phyloP scores from a whole-genome alignment of 805 yeast species.

The Wickerhamiella qilinensis region DNA sequence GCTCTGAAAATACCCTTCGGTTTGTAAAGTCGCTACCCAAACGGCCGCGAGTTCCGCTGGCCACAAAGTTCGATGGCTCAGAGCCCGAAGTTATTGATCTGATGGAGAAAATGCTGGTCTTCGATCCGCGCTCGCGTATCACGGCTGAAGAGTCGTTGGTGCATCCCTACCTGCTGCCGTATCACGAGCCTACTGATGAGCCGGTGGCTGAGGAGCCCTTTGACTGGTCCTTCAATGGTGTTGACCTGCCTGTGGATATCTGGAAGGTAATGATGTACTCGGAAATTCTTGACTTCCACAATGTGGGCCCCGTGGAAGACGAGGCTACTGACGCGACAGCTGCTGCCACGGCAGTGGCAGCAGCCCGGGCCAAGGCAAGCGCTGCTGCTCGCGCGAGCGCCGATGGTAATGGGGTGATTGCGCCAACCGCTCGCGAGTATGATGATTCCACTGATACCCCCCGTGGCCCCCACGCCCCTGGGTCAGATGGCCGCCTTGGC shows the following conservation, averaged over 20 bases:
- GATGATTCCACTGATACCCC: neutral
- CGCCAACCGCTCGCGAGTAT: too few species aligned
- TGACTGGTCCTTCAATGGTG: slow-evolving; percentile 97
- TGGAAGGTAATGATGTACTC: slow-evolving; percentile 99
- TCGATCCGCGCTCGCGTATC: slow-evolving; percentile 88
- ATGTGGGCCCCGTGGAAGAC: slow-evolving; percentile 39
- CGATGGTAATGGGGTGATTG: slow-evolving; percentile 16
- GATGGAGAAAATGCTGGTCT: slow-evolving; percentile 76
- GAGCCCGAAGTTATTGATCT: slow-evolving; percentile 63
- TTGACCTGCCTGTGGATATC: slow-evolving; percentile 91
- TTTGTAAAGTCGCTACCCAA: slow-evolving; percentile 90
- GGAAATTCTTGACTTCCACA: slow-evolving; percentile 91
- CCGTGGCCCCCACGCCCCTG: too few species aligned
- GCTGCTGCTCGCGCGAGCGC: slow-evolving; percentile 15
- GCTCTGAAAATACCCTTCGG: slow-evolving; percentile 85
- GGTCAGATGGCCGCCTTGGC: too few species aligned
- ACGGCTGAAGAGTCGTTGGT: slow-evolving; percentile 81
- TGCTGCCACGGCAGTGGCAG: slow-evolving; percentile 1
- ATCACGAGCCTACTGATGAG: slow-evolving; percentile 95
- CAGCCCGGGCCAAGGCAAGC: slow-evolving; percentile 1
- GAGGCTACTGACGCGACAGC: slow-evolving; percentile 4
- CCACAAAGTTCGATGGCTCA: slow-evolving; percentile 60
- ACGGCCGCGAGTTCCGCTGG: slow-evolving; percentile 79
- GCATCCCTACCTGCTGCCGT: slow-evolving; percentile 85
- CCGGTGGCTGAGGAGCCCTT: slow-evolving; percentile 85